Evolutionary conservation across 371 early-diverging fungal species (phyloP), one percentile per base, ranked within the genome.

Genomic region (Dichotomocladium elegans): DNA sequence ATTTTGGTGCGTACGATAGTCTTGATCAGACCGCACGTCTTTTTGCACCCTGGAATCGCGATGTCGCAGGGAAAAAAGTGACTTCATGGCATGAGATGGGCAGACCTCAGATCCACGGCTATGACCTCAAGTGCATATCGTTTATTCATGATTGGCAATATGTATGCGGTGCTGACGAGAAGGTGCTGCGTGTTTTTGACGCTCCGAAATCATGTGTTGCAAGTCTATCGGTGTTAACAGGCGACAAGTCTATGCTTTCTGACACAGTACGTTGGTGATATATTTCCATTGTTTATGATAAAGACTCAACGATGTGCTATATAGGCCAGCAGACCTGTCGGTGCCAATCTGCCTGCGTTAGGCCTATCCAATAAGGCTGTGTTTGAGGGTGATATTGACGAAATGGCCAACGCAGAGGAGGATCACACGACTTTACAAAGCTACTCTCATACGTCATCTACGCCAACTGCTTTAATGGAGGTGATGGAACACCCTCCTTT

Each of bases 291-390:
- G 9, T 7, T 46, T 17, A 8, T 45, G 22, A 8, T 33, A 10
- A 10, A 21, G n/a, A 34, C 47, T 11, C 4, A 17, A 9, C 51
- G n/a, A 4, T 31, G 19, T 24, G 1, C 35, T 9, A 29, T 29
- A 41, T 17, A 74, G 78, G 67, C 71, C 24, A 72, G 71, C n/a
- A 60, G 82, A 40, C 88, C 93, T 1, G 70, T 86, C 2, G 93
- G 87, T 21, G 95, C 91, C 15, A 87, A 86, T 53, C 70, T 94
- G 28, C 97, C 98, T 0, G 93, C 95, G 6, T 73, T 98, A 14
- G 97, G 98, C 10, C 72, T 98, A 46, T 93, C 94, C 10, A 98
- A 96, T 76, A 96, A 96, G 71, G 95, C 98, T 2, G 88, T 94
- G 0, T 83, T 81, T 50, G 82, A 77, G 53, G 80, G 76, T 40